These are phyloP conservation scores for Echria macrotheca DNA, from an alignment of 495 filamentous ascomycete genomes.

Conservation along the genomic window DNA sequence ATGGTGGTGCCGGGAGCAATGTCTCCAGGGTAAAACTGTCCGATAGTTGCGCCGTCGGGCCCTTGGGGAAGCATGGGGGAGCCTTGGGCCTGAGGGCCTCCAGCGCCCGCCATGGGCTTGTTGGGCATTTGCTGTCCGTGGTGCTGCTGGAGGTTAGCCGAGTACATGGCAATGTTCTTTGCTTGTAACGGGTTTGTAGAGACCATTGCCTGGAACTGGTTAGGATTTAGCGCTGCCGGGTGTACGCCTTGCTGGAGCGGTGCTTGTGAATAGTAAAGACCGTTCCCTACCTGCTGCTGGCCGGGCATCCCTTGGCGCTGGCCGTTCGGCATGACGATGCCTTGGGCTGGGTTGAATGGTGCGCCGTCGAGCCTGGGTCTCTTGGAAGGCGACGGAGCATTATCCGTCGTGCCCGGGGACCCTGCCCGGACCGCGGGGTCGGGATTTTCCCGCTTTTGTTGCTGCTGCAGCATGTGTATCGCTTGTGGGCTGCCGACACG, in stretches of 20 bases:
- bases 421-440: constrained; percentile 76
- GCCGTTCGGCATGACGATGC: constrained; percentile 71
- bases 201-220: constrained; percentile 72
- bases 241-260: constrained; percentile 74
- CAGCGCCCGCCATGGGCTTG: constrained; percentile 51
- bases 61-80: constrained; percentile 75
- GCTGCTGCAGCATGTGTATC: constrained; percentile 63
- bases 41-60: constrained; percentile 58
- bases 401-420: constrained; percentile 77
- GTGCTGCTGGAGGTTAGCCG: constrained; percentile 74
- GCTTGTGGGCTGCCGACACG: constrained; percentile 49
- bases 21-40: constrained; percentile 58
- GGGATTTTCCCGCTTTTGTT: constrained; percentile 81
- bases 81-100: constrained; percentile 55
- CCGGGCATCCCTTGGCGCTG: constrained; percentile 65
- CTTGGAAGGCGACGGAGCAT: constrained; percentile 89
- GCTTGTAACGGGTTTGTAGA: constrained; percentile 58
- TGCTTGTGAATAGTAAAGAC: constrained; percentile 46
- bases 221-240: constrained; percentile 63
- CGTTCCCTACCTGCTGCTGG: constrained; percentile 65
- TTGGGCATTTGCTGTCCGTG: constrained; percentile 73
- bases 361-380: constrained; percentile 77
- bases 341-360: constrained; percentile 61
- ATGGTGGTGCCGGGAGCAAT: constrained; percentile 48
- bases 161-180: constrained; percentile 81